Evolutionary conservation across 1,139 yeast genomes (phyloP).

Genomic region (Geotrichum histeridarum): DNA sequence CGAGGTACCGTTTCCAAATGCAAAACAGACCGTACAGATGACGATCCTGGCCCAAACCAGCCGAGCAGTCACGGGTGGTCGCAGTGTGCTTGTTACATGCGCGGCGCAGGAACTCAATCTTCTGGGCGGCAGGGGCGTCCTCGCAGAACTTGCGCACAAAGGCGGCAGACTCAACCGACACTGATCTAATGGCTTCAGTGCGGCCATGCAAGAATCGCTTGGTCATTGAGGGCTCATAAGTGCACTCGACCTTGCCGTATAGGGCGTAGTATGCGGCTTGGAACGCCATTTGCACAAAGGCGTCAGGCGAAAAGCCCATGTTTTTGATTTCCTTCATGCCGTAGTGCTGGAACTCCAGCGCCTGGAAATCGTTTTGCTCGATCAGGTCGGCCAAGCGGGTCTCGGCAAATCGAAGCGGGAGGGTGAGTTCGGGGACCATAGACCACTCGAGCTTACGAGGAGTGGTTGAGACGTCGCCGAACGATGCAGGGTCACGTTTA

Average conservation of each 20-base stretch:
- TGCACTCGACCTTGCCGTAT: slow-evolving; percentile 88
- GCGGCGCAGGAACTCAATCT: slow-evolving; percentile 53
- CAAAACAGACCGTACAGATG: slow-evolving; percentile 83
- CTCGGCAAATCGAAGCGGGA: slow-evolving; percentile 85
- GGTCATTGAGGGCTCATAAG: slow-evolving; percentile 96
- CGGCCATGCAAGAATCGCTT: slow-evolving; percentile 84
- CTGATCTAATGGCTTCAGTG: slow-evolving; percentile 87
- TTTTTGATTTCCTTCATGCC: slow-evolving; percentile 77
- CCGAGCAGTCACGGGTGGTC: slow-evolving; percentile 63
- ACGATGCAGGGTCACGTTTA: slow-evolving; percentile 41
- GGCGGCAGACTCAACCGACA: slow-evolving; percentile 69
- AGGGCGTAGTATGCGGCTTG: slow-evolving; percentile 89
- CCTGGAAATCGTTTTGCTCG: slow-evolving; percentile 82
- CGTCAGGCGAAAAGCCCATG: slow-evolving; percentile 90
- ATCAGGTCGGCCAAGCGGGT: slow-evolving; percentile 82
- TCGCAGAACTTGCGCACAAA: slow-evolving; percentile 86
- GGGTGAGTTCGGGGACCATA: slow-evolving; percentile 66
- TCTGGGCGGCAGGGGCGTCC: slow-evolving; percentile 55
- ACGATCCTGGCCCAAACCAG: slow-evolving; percentile 85
- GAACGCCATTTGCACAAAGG: slow-evolving; percentile 89
- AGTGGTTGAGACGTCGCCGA: slow-evolving; percentile 43
- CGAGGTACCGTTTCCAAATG: slow-evolving; percentile 75
- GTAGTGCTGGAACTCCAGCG: slow-evolving; percentile 67
- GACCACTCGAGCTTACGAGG: slow-evolving; percentile 91
- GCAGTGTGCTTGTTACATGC: slow-evolving; percentile 70